Base-by-base conservation (phyloP, 768 basidiomycete genomes). In the Panaeolus papilionaceus region DNA sequence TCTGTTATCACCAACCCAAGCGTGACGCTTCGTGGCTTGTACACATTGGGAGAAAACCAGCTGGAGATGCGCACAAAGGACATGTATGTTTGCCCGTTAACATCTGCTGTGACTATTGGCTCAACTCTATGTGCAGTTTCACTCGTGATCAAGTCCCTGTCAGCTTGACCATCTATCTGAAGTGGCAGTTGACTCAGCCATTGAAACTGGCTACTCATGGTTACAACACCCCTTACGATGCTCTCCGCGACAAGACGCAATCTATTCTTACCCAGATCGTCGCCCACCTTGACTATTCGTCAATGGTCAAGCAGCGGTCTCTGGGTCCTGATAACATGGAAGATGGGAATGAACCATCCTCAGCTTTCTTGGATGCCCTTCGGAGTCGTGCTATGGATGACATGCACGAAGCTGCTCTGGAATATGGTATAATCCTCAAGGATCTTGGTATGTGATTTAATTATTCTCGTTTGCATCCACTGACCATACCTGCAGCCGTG, bases 131-230 rank as follows among this genome's bases (percentile, higher is more conserved):
- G 8, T 58, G 11, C 68, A 92, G 92, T 71, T 94, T 92, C 78
- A 94, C 94, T 2, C 88, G 92, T 45, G 93, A 94, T 71, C 93
- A 95, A 79, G 93, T 94, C 9, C 93, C 93, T 33, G 93, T 94
- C 68, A 88, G 89, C 78, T 79, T 94, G 75, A 93, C 90, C 4
- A 90, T 95, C 69, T 95, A 94, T 75, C 82, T 95, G 62, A 93
- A 94, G 76, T 95, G 92, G 91, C 84, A 82, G 70, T 75, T 82
- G 51, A 81, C 80, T 6, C 82, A 85, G 72, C 81, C 85, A 1
- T 77, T 86, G 68, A 82, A 90, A 84, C 84, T 95, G 44, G 89
- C 94, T 0, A 91, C 88, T 0, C 94, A 95, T 74, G 94, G 94
- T 23, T 95, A 95, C 75, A 85, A 87, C 67, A 94, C 92, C 0